Percentiles rank a stretch among this genome's conserved stretches.
phyloP scores from a whole-genome alignment of 2,329 filamentous ascomycete genomes.

The Talaromyces pinophilus region DNA sequence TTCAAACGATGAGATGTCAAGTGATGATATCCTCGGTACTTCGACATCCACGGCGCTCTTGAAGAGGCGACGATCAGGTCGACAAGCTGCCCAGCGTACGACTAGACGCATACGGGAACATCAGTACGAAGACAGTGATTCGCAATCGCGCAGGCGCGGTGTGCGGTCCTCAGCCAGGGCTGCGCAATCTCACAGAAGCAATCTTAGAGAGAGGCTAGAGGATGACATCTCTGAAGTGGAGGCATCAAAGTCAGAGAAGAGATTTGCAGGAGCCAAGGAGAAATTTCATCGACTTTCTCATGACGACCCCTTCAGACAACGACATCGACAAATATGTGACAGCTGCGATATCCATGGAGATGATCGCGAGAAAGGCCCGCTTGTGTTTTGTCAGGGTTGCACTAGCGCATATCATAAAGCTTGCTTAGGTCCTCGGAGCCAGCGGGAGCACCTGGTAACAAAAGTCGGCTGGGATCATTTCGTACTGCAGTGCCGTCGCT shows the following conservation, averaged over 20 bases:
- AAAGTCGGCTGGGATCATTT: conserved; percentile 77
- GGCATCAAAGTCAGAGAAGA: conserved; percentile 46
- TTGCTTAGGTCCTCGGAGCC: conserved; percentile 73
- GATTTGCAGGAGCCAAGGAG: conserved; percentile 67
- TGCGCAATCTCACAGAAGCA: conserved; percentile 33
- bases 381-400: conserved; percentile 91
- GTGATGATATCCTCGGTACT: conserved; percentile 30
- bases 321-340: conserved; percentile 72
- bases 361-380: conserved; percentile 61
- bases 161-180: conserved; percentile 16
- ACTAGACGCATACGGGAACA: conserved; percentile 22
- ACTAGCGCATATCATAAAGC: conserved; percentile 77
- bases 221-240: conserved; percentile 42
- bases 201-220: conserved; percentile 48
- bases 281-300: conserved; percentile 65
- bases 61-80: conserved; percentile 25
- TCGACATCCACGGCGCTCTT: conserved; percentile 15
- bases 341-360: conserved; percentile 63
- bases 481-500: conserved; percentile 86
- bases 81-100: conserved; percentile 20
- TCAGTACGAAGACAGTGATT: conserved; percentile 25
- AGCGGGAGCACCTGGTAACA: conserved; percentile 83
- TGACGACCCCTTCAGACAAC: conserved; percentile 66
- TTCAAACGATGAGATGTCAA: conserved; percentile 31
- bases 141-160: conserved; percentile 24